phyloP scores from a whole-genome alignment of 2,329 filamentous ascomycete genomes.

The Rutstroemia sp. region DNA sequence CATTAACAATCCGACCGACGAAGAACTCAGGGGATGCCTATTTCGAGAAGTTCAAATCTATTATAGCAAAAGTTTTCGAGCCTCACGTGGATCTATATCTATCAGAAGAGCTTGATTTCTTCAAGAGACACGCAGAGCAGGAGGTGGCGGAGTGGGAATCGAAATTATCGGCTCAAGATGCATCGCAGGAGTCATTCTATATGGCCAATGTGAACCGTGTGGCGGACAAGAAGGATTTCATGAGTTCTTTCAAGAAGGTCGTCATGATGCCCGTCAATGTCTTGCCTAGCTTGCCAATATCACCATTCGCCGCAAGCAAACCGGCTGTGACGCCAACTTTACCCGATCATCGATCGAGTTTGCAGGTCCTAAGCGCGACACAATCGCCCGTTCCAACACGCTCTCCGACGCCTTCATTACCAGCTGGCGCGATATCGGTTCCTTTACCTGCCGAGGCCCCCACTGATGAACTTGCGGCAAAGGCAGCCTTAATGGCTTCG shows the following conservation, averaged over 20 bases:
- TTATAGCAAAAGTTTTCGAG: slow-evolving; percentile 72
- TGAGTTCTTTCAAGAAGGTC: slow-evolving; percentile 96
- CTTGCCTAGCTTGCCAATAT: slow-evolving; percentile 60
- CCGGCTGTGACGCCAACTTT: slow-evolving; percentile 24
- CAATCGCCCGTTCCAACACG: slow-evolving; percentile 34
- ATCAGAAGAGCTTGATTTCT: slow-evolving; percentile 82
- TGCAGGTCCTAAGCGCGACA: slow-evolving; percentile 23
- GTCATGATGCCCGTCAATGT: slow-evolving; percentile 98
- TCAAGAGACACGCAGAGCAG: slow-evolving; percentile 66
- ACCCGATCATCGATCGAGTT: slow-evolving; percentile 17
- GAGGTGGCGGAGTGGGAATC: slow-evolving; percentile 86
- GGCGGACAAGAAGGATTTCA: slow-evolving; percentile 91
- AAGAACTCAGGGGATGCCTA: slow-evolving; percentile 54
- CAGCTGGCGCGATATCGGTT: slow-evolving; percentile 25
- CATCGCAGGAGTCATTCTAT: slow-evolving; percentile 83
- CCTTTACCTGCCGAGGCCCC: slow-evolving; percentile 59
- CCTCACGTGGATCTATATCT: slow-evolving; percentile 91
- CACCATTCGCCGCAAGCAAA: slow-evolving; percentile 42
- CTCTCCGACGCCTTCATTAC: slow-evolving; percentile 42
- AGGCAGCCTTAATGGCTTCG: slow-evolving; percentile 95
- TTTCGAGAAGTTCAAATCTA: slow-evolving; percentile 55
- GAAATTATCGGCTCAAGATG: slow-evolving; percentile 84
- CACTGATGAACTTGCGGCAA: slow-evolving; percentile 86
- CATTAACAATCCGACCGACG: slow-evolving; percentile 61
- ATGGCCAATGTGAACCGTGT: slow-evolving; percentile 94